These are phyloP conservation scores for Magnusiomyces sp. DNA, from an alignment of 1,139 yeast species.

Conservation along the genomic window DNA sequence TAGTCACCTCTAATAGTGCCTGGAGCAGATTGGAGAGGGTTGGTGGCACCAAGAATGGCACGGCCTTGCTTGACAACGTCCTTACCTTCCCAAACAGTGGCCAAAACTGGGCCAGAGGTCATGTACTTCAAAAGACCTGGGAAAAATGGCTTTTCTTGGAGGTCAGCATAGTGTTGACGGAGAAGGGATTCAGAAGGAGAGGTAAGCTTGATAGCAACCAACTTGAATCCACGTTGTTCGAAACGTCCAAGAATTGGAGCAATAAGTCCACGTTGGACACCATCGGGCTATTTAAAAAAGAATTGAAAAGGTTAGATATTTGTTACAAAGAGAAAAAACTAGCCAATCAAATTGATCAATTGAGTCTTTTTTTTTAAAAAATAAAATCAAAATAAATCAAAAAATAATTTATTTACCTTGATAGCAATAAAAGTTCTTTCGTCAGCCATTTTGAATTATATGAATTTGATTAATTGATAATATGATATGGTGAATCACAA, in stretches of 20 bases:
- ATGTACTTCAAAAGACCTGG: constrained; percentile 87
- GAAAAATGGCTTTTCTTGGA: constrained; percentile 95
- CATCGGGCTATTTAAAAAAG: constrained; percentile 61
- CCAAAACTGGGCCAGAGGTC: constrained; percentile 97
- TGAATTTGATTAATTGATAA: background rate
- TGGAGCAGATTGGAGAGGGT: constrained; percentile 95
- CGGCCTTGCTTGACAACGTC: constrained; percentile 99
- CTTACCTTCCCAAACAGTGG: constrained; percentile 99
- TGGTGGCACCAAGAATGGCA: constrained; percentile 96
- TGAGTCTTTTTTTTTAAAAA: background rate
- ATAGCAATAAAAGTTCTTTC: constrained; percentile 99
- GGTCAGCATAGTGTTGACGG: constrained; percentile 92
- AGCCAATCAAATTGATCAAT: background rate
- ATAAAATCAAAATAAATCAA: background rate
- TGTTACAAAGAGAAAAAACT: background rate
- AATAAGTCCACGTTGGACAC: constrained; percentile 98
- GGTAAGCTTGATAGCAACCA: constrained; percentile 90
- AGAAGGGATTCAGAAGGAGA: constrained; percentile 80
- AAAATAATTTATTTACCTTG: constrained; percentile 37
- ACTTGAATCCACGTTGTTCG: constrained; percentile 95
- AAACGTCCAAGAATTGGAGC: constrained; percentile 86
- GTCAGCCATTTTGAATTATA: constrained; percentile 37
- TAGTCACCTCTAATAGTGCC: constrained; percentile 99
- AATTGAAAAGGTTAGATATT: background rate
- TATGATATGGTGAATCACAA: background rate